Percentiles rank a stretch among this genome's conserved stretches.
Conservation (phyloP, 345 rosid genomes). For the Linum trigynum region DNA sequence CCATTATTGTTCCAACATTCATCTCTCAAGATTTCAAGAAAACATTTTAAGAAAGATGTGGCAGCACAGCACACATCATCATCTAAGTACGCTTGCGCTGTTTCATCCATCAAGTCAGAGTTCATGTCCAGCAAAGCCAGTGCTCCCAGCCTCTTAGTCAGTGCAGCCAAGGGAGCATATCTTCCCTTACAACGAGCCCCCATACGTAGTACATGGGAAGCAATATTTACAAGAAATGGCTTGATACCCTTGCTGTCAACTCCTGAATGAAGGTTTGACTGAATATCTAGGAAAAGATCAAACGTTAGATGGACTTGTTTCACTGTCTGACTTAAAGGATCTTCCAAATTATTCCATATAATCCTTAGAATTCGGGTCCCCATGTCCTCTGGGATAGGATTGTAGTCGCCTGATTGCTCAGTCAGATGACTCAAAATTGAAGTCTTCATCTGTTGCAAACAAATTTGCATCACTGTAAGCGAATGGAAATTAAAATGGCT, state of each 20-base stretch:
- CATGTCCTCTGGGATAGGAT: conserved; percentile 50
- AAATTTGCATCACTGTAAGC: conserved; percentile 88
- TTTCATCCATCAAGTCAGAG: conserved; percentile 54
- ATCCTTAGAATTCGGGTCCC: conserved; percentile 56
- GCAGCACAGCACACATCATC: conserved; percentile 91
- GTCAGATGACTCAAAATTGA: conserved; percentile 42
- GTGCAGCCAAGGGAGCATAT: conserved; percentile 71
- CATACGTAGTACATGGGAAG: conserved; percentile 60
- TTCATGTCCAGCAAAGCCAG: conserved; percentile 54
- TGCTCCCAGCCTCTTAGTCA: conserved; percentile 83
- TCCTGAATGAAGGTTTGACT: conserved; percentile 40
- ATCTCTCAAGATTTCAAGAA: conserved; percentile 74
- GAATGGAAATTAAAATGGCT: conserved; percentile 93
- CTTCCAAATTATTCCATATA: conserved; percentile 96
- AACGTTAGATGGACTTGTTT: conserved; percentile 86
- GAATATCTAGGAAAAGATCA: conserved; percentile 79
- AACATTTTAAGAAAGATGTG: conserved; percentile 80
- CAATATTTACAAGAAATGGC: conserved; percentile 52
- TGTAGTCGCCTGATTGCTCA: conserved; percentile 37
- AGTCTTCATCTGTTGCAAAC: conserved; percentile 90
- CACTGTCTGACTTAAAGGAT: conserved; percentile 93
- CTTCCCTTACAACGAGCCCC: conserved; percentile 91
- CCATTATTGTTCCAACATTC: conserved; percentile 82
- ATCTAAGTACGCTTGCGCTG: conserved; percentile 60
- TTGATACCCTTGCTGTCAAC: conserved; percentile 47